Evolutionary conservation across 2,329 filamentous ascomycete genomes (phyloP).

Genomic region (Nigrospora osmanthi): DNA sequence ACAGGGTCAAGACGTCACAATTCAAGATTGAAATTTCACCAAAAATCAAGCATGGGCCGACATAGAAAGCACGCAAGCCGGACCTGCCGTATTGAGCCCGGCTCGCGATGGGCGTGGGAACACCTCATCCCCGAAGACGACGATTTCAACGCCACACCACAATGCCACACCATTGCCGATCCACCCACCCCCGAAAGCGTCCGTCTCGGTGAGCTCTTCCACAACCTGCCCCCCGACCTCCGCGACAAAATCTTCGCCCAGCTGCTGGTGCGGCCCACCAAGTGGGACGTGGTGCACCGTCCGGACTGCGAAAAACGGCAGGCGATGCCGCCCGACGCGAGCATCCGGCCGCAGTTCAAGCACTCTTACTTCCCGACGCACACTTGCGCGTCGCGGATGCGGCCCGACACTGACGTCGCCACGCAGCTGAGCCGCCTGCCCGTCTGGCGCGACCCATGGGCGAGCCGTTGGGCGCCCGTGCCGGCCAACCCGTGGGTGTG

Average conservation of each 20-base stretch:
- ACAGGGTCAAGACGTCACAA: too few relatives aligned
- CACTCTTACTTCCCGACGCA: not conserved
- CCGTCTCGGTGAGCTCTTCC: not conserved
- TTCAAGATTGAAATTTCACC: too few relatives aligned
- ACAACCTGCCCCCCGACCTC: conserved; percentile 2
- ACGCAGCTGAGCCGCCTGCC: not conserved
- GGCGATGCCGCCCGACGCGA: not conserved
- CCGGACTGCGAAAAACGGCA: not conserved
- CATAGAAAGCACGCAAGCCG: too few relatives aligned
- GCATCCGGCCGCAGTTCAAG: not conserved
- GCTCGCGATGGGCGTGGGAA: too few relatives aligned
- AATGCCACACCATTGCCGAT: too few relatives aligned
- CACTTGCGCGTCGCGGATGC: not conserved
- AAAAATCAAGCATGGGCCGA: too few relatives aligned
- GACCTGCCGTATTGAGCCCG: too few relatives aligned
- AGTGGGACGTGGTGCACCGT: conserved; percentile 6
- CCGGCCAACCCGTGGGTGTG: conserved; percentile 6
- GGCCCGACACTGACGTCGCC: not conserved
- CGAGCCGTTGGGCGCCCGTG: conserved; percentile 6
- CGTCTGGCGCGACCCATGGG: conserved; percentile 4
- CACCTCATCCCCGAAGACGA: too few relatives aligned
- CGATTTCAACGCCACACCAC: too few relatives aligned
- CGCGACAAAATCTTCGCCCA: conserved; percentile 8
- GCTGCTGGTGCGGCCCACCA: conserved; percentile 9
- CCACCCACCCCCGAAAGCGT: too few relatives aligned